Evolutionary conservation across 164 flowering plant genomes (phyloP), one percentile per base, ranked within the genome.

Genomic region (Aristolochia californica): DNA sequence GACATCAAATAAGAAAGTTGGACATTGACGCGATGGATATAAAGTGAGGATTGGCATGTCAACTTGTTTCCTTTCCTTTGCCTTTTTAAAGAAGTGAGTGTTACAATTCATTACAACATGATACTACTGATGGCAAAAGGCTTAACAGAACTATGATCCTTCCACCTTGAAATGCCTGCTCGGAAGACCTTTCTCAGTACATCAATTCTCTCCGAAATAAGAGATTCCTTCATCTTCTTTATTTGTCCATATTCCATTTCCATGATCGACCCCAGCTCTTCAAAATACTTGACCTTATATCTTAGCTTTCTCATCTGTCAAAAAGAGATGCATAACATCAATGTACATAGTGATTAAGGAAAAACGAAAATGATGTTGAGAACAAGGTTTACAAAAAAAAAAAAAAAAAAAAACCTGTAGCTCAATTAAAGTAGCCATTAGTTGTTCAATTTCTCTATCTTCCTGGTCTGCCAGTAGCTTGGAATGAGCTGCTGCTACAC

Each of bases 401-500:
- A 14, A 27, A 49, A 5, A 20, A 21, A 45, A 12, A 38, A 8
- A 38, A 30, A 93, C 97, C 97, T 94, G 96, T 23, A 81, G 66
- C 55, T 86, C 96, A 54, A 90, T 77, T 26, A 90, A 57, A n/a
- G 67, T 70, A 55, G 93, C 87, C 64, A 86, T 68, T 66, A 82
- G 62, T 56, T 70, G 65, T 70, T 83, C 97, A 53, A 94, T 80
- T 65, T 86, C 88, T 60, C 83, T 76, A 44, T 83, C 89, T 73
- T 94, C 99, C 62, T 86, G 86, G 65, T 84, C 88, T 55, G 93
- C 97, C 73, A 94, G 71, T 64, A 82, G 53, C 65, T 82, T 94
- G 45, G 95, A 85, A 74, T 70, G 85, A 61, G 91, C 91, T 76
- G 91, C 96, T 63, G 91, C 93, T 58, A 87, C 81, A 22, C 97